Evolutionary conservation across 495 filamentous ascomycete genomes (phyloP).

Genomic region (Diplogelasinospora grovesii): DNA sequence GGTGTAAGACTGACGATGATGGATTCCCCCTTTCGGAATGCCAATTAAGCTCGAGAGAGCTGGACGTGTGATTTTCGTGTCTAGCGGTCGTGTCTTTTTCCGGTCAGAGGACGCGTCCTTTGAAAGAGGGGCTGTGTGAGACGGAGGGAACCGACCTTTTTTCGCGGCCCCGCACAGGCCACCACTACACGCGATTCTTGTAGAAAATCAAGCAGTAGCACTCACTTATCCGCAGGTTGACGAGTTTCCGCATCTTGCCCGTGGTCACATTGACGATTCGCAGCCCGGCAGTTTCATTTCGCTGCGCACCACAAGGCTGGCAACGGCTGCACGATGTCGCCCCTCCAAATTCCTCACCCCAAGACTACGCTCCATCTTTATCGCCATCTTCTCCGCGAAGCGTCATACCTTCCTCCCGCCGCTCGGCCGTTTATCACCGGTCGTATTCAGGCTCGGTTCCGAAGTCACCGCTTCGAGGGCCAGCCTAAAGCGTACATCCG

Average conservation of each 20-base stretch:
- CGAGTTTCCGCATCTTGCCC: too few relatives aligned
- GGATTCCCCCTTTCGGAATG: conserved; percentile 11
- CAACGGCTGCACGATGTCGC: conserved; percentile 16
- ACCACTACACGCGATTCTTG: too few relatives aligned
- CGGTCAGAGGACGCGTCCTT: conserved; percentile 4
- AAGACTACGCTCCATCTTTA: conserved; percentile 56
- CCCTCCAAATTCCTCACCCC: conserved; percentile 17
- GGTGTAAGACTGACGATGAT: background rate
- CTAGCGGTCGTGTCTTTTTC: conserved; percentile 15
- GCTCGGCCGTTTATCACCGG: conserved; percentile 54
- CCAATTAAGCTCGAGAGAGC: conserved; percentile 20
- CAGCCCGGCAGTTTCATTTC: too few relatives aligned
- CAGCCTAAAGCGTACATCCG: conserved; percentile 13
- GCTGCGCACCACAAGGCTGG: too few relatives aligned
- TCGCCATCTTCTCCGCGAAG: conserved; percentile 75
- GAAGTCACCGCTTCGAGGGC: conserved; percentile 13
- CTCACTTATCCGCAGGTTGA: too few relatives aligned
- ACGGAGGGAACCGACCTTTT: conserved; percentile 3
- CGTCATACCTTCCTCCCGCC: conserved; percentile 68
- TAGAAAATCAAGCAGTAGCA: too few relatives aligned
- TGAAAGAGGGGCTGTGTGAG: conserved; percentile 11
- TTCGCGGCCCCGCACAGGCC: conserved; percentile 1
- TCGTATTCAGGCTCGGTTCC: conserved; percentile 55
- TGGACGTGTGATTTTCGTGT: conserved; percentile 30
- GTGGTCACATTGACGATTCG: too few relatives aligned